Evolutionary conservation across 139 green algal species (phyloP), one percentile per base, ranked within the genome.

Genomic region (Micromonas pusilla): DNA sequence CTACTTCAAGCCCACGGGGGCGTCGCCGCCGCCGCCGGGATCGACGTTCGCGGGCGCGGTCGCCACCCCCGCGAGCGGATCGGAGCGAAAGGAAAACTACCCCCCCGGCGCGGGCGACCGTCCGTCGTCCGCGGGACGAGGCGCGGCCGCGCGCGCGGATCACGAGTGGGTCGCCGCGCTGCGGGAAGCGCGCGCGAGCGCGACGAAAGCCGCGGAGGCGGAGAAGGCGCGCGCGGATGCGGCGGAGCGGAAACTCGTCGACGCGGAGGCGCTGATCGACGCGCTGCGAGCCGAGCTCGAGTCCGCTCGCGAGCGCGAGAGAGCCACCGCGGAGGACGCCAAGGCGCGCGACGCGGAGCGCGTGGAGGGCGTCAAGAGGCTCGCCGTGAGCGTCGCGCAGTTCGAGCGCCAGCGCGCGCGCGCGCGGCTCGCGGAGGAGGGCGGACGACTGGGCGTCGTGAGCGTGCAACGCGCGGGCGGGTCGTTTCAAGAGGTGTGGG

Each of bases 401-500:
- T 39, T 72, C 28, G 65, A 72, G 30, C 65, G 65, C 13, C 36
- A 38, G 4, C 65, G 33, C 3, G n/a, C 33, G 65, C 65, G 65
- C 21, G 21, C 21, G 21, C 28, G 31, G 72, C 67, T 88, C 26
- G 25, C 45, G 3, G 34, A 71, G 16, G 82, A 79, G 9, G 68
- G 77, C 23, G 57, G 66, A 31, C 78, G 85, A 20, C 77, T 91
- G 63, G 87, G 87, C 19, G 62, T 1, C 0, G 63, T 88, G 1
- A 62, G 52, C 2, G 52, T 89, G 6, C 23, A 80, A 28, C 72
- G 88, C 0, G 65, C 72, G 2, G 88, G 88, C 39, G 34, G 60
- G 30, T 2, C 52, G 21, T 36, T 78, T 1, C 37, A 65, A 2
- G 70, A 91, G 80, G 85, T 93, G 2, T 97, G 91, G 91, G 90